These are phyloP conservation scores for Leishmania aethiopica DNA, from an alignment of 208 protist species.

Conservation along the genomic window DNA sequence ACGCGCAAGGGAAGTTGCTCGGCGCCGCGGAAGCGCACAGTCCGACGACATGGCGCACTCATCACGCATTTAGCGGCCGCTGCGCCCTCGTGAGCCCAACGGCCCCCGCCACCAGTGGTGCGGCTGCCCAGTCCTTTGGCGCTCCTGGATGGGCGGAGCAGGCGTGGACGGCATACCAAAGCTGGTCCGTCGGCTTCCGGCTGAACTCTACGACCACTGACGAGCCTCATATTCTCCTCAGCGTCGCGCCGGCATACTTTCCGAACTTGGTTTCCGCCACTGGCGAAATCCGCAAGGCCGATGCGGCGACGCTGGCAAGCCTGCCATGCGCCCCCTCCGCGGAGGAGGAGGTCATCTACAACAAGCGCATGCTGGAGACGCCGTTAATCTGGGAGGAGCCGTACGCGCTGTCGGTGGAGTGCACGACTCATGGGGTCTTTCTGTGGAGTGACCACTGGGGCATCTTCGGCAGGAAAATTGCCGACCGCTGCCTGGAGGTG, in stretches of 20 bases:
- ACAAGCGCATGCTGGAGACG: conserved; percentile 68
- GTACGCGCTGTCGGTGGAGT: conserved; percentile 67
- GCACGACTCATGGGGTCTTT: conserved; percentile 48
- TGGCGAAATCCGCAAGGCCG: conserved; percentile 8
- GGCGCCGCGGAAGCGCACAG: conserved; percentile 17
- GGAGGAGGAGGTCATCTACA: conserved; percentile 57
- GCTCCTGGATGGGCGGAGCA: conserved; percentile 19
- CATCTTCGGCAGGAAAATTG: conserved; percentile 45
- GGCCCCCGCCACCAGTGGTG: neutral
- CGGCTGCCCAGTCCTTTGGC: neutral
- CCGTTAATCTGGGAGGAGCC: conserved; percentile 86
- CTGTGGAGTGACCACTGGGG: conserved; percentile 81
- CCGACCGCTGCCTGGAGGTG: conserved; percentile 23
- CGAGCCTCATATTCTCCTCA: conserved; percentile 68
- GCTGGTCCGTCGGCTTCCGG: conserved; percentile 51
- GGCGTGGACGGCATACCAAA: conserved; percentile 38
- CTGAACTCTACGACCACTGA: conserved; percentile 37
- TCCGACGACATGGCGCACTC: conserved; percentile 65
- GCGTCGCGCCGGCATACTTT: conserved; percentile 68
- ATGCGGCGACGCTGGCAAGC: conserved; percentile 20
- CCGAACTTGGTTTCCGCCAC: conserved; percentile 33
- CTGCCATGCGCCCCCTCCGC: conserved; percentile 16
- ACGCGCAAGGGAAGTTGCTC: conserved; percentile 38
- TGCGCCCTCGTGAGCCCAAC: conserved; percentile 35
- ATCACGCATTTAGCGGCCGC: conserved; percentile 77